Evolutionary conservation across 495 filamentous ascomycete species (phyloP), one percentile per base, ranked within the genome.

Genomic region (Trichocladium uniseriatum): DNA sequence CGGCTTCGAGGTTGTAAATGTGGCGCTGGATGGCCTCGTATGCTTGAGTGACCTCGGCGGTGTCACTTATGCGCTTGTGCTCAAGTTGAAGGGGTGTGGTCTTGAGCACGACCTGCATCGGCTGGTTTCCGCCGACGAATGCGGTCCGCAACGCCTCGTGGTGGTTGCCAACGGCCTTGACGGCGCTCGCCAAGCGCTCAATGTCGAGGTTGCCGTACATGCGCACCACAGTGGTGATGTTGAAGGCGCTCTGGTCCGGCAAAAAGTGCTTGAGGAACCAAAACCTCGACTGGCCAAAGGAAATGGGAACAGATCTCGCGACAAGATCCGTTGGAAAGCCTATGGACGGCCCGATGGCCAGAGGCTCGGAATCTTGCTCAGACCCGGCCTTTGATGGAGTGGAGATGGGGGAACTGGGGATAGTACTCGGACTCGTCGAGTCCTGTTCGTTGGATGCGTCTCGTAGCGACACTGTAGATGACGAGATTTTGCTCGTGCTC

Each of bases 81-180:
- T 61, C 59, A 1, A 64, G 38, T 0, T 29, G 20, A 7, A 60
- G 31, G 1, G 27, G 20, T 0, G 57, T 24, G 0, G 20, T 15
- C 6, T 46, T n/a, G 9, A 61, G 29, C 7, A 64, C 29, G 0
- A 21, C 53, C 31, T 62, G 54, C 44, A 45, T 27, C 1, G 50
- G 43, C 24, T 48, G n/a, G 28, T 15, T 22, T 47, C 38, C 38
- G 37, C 42, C 10, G 13, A 45, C 28, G 51, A 59, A 57, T 29
- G 20, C 37, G 0, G 73, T 77, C 0, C 74, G 56, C 0, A 76
- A 48, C 0, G 71, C 49, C 50, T 78, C 74, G 45, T 79, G 75
- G 4, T 65, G 58, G 43, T 47, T 5, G 0, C 38, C 52, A 2
- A 72, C 62, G 1, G 41, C 18, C 1, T 52, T 28, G 1, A 75